Percentiles rank a stretch among this genome's conserved stretches.
Conservation (phyloP, 768 basidiomycete genomes). For the Mycena latifolia region DNA sequence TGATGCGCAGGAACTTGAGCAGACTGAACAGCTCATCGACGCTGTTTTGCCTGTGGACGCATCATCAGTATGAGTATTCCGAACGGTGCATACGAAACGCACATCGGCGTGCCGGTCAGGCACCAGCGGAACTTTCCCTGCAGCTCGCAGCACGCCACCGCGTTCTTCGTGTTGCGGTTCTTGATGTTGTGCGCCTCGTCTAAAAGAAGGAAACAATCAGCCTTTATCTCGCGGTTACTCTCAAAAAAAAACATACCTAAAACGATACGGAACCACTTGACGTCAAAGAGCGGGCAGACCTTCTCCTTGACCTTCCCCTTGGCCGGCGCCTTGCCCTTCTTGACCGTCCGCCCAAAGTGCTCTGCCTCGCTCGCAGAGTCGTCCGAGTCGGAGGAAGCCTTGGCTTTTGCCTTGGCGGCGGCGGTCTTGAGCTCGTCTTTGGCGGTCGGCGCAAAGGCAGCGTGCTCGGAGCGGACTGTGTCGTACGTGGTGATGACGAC, state of each 20-base stretch:
- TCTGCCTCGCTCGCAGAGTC: slow-evolving; percentile 55
- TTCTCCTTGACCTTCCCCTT: slow-evolving; percentile 58
- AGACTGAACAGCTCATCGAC: slow-evolving; percentile 92
- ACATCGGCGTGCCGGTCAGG: slow-evolving; percentile 88
- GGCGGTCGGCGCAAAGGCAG: slow-evolving; percentile 58
- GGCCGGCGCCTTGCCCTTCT: slow-evolving; percentile 49
- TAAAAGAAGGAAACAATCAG: neutral
- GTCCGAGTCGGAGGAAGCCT: slow-evolving; percentile 48
- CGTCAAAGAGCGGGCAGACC: slow-evolving; percentile 78
- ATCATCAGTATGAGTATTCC: slow-evolving; percentile 46
- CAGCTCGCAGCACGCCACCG: slow-evolving; percentile 84
- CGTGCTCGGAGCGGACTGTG: slow-evolving; percentile 85
- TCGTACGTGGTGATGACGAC: slow-evolving; percentile 92
- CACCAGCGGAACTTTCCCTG: slow-evolving; percentile 88
- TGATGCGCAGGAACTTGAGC: slow-evolving; percentile 88
- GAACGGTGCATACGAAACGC: slow-evolving; percentile 36
- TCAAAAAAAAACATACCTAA: slow-evolving; percentile 47
- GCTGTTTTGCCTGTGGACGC: slow-evolving; percentile 78
- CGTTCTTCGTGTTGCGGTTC: slow-evolving; percentile 82
- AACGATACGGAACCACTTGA: slow-evolving; percentile 89
- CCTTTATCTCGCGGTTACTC: neutral
- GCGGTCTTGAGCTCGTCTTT: slow-evolving; percentile 66
- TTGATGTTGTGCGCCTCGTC: slow-evolving; percentile 98
- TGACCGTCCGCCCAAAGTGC: slow-evolving; percentile 60
- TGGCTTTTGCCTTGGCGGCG: slow-evolving; percentile 48